Conservation (phyloP, 2,329 filamentous ascomycete species). For the Fusarium verticillioides region DNA sequence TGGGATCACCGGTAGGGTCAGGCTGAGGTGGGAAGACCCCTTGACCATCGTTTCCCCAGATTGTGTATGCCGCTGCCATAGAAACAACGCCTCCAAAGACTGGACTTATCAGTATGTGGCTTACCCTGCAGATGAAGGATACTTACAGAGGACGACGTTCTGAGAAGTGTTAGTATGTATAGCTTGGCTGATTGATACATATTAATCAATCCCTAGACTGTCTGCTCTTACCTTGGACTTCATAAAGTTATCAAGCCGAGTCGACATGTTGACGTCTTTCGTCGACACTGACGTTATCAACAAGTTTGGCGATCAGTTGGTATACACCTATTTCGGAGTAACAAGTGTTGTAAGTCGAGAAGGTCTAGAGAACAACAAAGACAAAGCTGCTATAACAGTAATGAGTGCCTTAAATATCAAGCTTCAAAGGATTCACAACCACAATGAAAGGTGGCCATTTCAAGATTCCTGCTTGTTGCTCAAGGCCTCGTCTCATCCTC, state of each 20-base stretch:
- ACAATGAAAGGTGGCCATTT: conserved; percentile 42
- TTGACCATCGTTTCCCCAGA: conserved; percentile 72
- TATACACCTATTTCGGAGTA: background rate
- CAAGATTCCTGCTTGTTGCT: conserved; percentile 1
- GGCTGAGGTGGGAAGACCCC: conserved; percentile 81
- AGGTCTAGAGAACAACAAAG: background rate
- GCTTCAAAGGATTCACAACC: background rate
- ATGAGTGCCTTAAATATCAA: background rate
- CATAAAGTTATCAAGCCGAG: conserved; percentile 38
- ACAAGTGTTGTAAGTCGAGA: background rate
- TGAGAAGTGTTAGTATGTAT: conserved; percentile 46
- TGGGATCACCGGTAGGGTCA: conserved; percentile 81
- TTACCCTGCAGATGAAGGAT: conserved; percentile 35
- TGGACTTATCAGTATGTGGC: conserved; percentile 8
- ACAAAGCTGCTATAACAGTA: rapidly evolving
- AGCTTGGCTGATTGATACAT: rapidly evolving
- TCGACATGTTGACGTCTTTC: conserved; percentile 30
- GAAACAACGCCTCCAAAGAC: conserved; percentile 35
- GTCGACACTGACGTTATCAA: background rate
- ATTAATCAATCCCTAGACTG: rapidly evolving
- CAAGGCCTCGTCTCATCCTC: background rate
- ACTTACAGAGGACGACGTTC: conserved; percentile 76
- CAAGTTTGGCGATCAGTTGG: background rate
- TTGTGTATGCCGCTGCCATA: conserved; percentile 74
- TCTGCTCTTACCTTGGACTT: conserved; percentile 39